Evolutionary conservation across 2,329 filamentous ascomycete species (phyloP).

Genomic region (Calonectria fujianensis): DNA sequence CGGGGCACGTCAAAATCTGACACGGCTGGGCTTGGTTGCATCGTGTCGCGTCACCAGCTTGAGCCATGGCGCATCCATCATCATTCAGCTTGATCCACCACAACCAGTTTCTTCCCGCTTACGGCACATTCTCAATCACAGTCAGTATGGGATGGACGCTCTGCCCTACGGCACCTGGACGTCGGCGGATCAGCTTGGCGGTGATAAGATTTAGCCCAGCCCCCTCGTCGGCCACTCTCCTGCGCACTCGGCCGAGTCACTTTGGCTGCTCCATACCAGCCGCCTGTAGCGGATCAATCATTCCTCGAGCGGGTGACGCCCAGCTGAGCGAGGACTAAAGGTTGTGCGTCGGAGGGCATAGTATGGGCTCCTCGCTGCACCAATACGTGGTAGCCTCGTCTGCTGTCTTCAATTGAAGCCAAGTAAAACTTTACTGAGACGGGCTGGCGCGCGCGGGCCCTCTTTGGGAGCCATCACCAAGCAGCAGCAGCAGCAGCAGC

Average conservation of each 20-base stretch:
- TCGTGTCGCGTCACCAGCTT: slow-evolving; percentile 9
- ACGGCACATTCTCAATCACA: slow-evolving; percentile 13
- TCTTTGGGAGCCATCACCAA: slow-evolving; percentile 13
- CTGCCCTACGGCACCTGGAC: slow-evolving; percentile 12
- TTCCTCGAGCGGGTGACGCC: not conserved
- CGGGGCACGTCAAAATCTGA: slow-evolving; percentile 18
- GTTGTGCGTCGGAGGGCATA: not conserved
- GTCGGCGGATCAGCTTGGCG: slow-evolving; percentile 9
- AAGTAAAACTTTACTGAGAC: slow-evolving; percentile 30
- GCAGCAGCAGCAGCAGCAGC: slow-evolving; percentile 4
- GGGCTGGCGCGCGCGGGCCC: slow-evolving; percentile 33
- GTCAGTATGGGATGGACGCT: slow-evolving; percentile 9
- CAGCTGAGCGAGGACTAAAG: slow-evolving; percentile 4
- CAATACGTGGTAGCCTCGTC: slow-evolving; percentile 6
- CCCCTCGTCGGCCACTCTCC: slow-evolving; percentile 3
- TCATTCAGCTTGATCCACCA: not conserved
- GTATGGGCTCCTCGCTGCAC: not conserved
- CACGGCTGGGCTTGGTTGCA: slow-evolving; percentile 7
- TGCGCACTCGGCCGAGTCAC: slow-evolving; percentile 19
- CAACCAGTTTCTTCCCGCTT: not conserved
- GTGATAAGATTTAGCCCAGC: slow-evolving; percentile 27
- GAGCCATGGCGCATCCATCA: slow-evolving; percentile 14
- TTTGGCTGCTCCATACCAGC: slow-evolving; percentile 36
- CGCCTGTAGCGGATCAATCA: slow-evolving; percentile 12
- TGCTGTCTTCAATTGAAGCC: slow-evolving; percentile 15